Conservation (phyloP, 2,329 filamentous ascomycete genomes). For the Aureobasidium uvarum region DNA sequence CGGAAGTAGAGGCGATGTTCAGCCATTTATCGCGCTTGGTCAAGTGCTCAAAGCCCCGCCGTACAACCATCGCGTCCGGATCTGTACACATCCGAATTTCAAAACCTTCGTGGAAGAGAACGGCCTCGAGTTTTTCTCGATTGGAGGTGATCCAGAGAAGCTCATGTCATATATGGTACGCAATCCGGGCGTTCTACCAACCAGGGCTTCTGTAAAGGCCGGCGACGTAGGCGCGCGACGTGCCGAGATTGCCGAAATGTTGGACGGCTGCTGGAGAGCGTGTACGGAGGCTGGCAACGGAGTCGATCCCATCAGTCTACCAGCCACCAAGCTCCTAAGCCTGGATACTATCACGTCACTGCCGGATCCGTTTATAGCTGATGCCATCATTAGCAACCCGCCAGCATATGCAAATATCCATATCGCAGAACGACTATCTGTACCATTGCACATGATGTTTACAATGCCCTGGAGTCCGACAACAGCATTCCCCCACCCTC, state of each 20-base stretch:
- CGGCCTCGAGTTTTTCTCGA: slow-evolving; percentile 53
- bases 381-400: slow-evolving; percentile 75
- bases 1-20: slow-evolving; percentile 51
- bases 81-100: slow-evolving; percentile 52
- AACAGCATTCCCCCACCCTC: slow-evolving; percentile 60
- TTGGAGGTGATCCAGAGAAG: slow-evolving; percentile 52
- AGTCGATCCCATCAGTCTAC: background rate
- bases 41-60: slow-evolving; percentile 49
- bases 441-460: slow-evolving; percentile 79
- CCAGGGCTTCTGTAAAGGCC: slow-evolving; percentile 69
- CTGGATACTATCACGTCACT: slow-evolving; percentile 35
- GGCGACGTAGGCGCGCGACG: slow-evolving; percentile 74
- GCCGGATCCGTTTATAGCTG: slow-evolving; percentile 64
- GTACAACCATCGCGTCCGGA: slow-evolving; percentile 48
- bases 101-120: slow-evolving; percentile 51
- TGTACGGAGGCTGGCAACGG: slow-evolving; percentile 46
- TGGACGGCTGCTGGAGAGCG: slow-evolving; percentile 81
- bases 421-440: slow-evolving; percentile 64
- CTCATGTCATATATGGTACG: slow-evolving; percentile 82
- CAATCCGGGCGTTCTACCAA: slow-evolving; percentile 81
- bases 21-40: slow-evolving; percentile 51
- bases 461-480: slow-evolving; percentile 63
- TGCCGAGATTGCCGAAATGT: slow-evolving; percentile 71
- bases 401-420: slow-evolving; percentile 75
- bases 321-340: slow-evolving; percentile 36